Evolutionary conservation across 164 flowering plant species (phyloP).

Genomic region (Stephania cephalantha): DNA sequence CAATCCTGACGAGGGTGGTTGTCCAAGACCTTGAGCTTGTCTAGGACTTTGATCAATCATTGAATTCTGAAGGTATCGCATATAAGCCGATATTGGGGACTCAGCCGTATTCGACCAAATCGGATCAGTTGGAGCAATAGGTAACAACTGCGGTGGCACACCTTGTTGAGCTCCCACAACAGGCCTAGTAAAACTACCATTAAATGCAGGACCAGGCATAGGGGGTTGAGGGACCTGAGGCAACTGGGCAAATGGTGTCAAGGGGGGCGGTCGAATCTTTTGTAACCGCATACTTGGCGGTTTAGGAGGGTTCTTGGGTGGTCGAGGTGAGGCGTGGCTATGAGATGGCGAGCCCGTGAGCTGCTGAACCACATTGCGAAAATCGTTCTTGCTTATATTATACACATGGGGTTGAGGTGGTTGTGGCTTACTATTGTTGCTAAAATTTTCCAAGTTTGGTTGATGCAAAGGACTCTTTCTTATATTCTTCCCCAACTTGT

Average conservation of each 20-base stretch:
- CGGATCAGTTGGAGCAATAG: constrained; percentile 32
- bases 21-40: constrained; percentile 10
- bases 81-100: constrained; percentile 86
- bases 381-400: constrained; percentile 92
- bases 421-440: constrained; percentile 34
- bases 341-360: constrained; percentile 87
- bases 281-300: constrained; percentile 67
- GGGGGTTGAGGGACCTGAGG: constrained; percentile 30
- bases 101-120: constrained; percentile 53
- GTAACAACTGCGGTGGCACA: constrained; percentile 25
- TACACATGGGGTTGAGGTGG: constrained; percentile 93
- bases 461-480: constrained; percentile 90
- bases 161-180: constrained; percentile 38
- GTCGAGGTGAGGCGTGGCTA: constrained; percentile 40
- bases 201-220: constrained; percentile 25
- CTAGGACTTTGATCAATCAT: constrained; percentile 44
- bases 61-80: constrained; percentile 81
- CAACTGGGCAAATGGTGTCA: constrained; percentile 50
- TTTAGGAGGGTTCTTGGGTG: constrained; percentile 52
- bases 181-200: constrained; percentile 35
- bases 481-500: constrained; percentile 79
- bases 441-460: constrained; percentile 41
- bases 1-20: constrained; percentile 35
- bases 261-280: constrained; percentile 81
- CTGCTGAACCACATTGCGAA: constrained; percentile 81